Evolutionary conservation across 2,329 filamentous ascomycete species (phyloP).

Genomic region (Dactylellina sp.): DNA sequence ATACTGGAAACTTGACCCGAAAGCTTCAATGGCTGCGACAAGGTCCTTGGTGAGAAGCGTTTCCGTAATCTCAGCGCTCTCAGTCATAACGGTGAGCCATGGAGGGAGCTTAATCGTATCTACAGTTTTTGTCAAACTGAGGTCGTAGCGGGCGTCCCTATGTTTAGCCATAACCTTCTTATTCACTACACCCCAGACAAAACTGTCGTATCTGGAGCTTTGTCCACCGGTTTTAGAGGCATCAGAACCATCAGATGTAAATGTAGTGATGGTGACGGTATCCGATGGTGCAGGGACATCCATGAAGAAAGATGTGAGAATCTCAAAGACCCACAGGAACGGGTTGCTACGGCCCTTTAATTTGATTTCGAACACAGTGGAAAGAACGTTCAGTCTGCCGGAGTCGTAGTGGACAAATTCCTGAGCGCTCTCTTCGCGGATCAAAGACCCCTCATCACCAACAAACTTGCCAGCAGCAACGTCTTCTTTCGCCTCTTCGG

Average conservation of each 20-base stretch:
- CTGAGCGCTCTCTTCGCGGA: conserved; percentile 80
- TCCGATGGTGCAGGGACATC: conserved; percentile 80
- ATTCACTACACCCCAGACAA: conserved; percentile 95
- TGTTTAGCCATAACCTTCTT: conserved; percentile 92
- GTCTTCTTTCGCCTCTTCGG: conserved; percentile 66
- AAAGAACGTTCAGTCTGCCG: conserved; percentile 91
- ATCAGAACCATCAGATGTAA: conserved; percentile 94
- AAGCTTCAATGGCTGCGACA: conserved; percentile 73
- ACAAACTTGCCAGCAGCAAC: conserved; percentile 59
- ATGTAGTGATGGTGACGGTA: conserved; percentile 79
- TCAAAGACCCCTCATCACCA: conserved; percentile 35
- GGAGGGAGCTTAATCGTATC: conserved; percentile 87
- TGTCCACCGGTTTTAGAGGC: conserved; percentile 71
- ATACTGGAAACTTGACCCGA: conserved; percentile 83
- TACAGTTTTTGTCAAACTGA: conserved; percentile 92
- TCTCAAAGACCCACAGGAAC: conserved; percentile 74
- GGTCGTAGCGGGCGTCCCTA: conserved; percentile 91
- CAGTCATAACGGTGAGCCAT: conserved; percentile 95
- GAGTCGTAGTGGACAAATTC: conserved; percentile 90
- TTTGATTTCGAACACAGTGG: conserved; percentile 84
- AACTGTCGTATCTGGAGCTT: conserved; percentile 81
- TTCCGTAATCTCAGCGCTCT: conserved; percentile 94
- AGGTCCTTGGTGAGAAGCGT: conserved; percentile 87
- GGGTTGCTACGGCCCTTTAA: conserved; percentile 91
- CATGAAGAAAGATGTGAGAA: conserved; percentile 78